These are phyloP conservation scores for Byssochlamys sp. DNA, from an alignment of 2,329 filamentous ascomycete genomes.

Conservation along the genomic window DNA sequence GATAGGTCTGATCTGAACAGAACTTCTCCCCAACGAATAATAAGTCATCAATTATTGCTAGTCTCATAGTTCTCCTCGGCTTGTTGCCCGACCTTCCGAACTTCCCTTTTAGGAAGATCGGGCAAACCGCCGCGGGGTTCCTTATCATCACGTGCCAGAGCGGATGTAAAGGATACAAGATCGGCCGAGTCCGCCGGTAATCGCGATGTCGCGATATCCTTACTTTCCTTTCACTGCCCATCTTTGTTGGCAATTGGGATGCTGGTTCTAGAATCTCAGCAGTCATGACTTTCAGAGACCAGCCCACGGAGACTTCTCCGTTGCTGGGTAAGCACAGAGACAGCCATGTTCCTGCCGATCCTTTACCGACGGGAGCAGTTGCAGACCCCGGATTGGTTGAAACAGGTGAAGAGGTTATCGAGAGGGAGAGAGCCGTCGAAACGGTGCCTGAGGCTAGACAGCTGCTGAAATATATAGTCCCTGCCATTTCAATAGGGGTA, in stretches of 20 bases:
- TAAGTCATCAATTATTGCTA: slow-evolving; percentile 3
- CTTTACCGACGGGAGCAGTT: slow-evolving; percentile 16
- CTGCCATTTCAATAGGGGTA: slow-evolving; percentile 54
- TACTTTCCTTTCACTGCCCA: neutral
- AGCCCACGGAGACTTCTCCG: slow-evolving; percentile 36
- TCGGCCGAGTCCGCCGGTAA: too few species aligned
- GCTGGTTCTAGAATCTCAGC: neutral
- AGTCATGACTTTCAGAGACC: slow-evolving; percentile 16
- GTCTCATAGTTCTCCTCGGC: too few species aligned
- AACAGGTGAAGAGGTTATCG: slow-evolving; percentile 3
- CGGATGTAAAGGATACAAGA: neutral
- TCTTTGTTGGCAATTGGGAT: neutral
- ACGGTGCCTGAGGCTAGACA: slow-evolving; percentile 42
- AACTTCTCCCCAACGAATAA: neutral
- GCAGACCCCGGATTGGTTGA: slow-evolving; percentile 15
- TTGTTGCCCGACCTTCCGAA: neutral
- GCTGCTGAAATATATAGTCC: slow-evolving; percentile 49
- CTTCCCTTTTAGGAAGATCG: slow-evolving; percentile 5
- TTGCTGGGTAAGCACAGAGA: slow-evolving; percentile 30
- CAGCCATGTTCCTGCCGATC: slow-evolving; percentile 7
- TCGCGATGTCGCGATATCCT: neutral
- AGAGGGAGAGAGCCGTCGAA: slow-evolving; percentile 27
- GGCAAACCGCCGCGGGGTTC: slow-evolving; percentile 1
- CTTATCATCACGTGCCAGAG: slow-evolving; percentile 14
- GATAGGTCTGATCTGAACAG: neutral